Evolutionary conservation across 2,329 filamentous ascomycete genomes (phyloP).

Genomic region (Phialocephala subalpina): DNA sequence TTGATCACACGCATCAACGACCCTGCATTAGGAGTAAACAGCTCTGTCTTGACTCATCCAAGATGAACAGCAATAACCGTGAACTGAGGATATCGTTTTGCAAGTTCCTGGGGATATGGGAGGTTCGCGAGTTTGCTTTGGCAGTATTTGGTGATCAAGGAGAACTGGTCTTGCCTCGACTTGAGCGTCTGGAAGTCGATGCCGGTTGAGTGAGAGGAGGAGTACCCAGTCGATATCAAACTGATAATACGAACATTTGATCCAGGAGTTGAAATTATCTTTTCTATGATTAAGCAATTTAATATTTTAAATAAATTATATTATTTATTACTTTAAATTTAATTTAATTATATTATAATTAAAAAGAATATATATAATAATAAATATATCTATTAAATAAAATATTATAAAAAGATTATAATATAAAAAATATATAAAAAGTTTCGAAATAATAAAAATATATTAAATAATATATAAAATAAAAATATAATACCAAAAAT

Average conservation of each 20-base stretch:
- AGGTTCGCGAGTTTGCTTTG: slow-evolving; percentile 59
- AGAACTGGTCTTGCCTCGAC: slow-evolving; percentile 1
- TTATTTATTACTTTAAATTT: no score
- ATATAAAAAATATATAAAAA: no score
- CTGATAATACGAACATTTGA: slow-evolving; percentile 30
- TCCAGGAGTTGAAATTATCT: slow-evolving; percentile 32
- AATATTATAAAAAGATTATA: no score
- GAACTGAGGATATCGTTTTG: slow-evolving; percentile 48
- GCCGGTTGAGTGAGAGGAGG: slow-evolving; percentile 5
- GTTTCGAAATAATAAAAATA: no score
- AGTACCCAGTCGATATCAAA: slow-evolving; percentile 20
- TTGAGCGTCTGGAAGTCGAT: slow-evolving; percentile 42
- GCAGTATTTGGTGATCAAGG: slow-evolving; percentile 45
- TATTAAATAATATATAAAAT: no score
- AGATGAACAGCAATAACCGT: slow-evolving; percentile 50
- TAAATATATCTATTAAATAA: no score
- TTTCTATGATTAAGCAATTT: slow-evolving; percentile 42
- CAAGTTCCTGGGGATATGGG: slow-evolving; percentile 51
- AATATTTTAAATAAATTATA: no score
- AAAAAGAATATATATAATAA: no score
- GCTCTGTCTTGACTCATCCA: slow-evolving; percentile 37
- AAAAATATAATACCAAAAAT: no score
- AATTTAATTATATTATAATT: no score
- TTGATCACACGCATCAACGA: slow-evolving; percentile 14
- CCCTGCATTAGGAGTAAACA: slow-evolving; percentile 1